Evolutionary conservation across 2,329 filamentous ascomycete genomes (phyloP), one percentile per base, ranked within the genome.

Genomic region (Raffaelea albimanens): DNA sequence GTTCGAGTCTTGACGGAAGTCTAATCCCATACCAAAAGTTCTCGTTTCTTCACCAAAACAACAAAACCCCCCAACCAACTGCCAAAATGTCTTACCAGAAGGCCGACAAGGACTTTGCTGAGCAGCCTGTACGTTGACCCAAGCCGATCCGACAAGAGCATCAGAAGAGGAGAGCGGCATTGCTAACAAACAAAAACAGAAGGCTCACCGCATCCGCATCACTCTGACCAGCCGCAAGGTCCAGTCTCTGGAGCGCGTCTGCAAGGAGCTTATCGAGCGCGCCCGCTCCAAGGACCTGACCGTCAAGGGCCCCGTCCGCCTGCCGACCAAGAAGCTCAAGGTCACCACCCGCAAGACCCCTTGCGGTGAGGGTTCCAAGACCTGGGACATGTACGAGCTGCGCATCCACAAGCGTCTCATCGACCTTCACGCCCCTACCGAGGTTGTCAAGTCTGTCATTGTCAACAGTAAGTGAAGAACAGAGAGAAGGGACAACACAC

Each of bases 331-430:
- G 85, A 87, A 82, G 70, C 82, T 97, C 65, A 88, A 93, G 80
- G 82, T 95, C 79, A 88, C 87, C 69, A 95, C 93, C 79, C 86
- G 93, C 67, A 98, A 98, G 86, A 97, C 93, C 58, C 93, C 93
- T 70, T 93, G 87, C 76, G 93, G 93, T 86, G 93, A 98, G 83
- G 93, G 93, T 76, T 94, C 86, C 73, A 98, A 98, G 88, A 98
- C 93, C 67, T 98, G 93, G 93, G 54, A 56, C 46, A 55, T 80
- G 72, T 98, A 79, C 73, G 91, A 98, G 85, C 94, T 98, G 89
- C 85, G 91, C 76, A 95, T 96, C 70, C 89, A 96, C 83, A 96
- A 96, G 85, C 86, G 90, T 62, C 80, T 96, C 67, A 96, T 96
- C 67, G 90, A 95, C 73, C 78, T 98, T 59, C 90, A 94, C 75